These are phyloP conservation scores for Didymella pinodella DNA, from an alignment of 2,329 filamentous ascomycete genomes.

Conservation along the genomic window DNA sequence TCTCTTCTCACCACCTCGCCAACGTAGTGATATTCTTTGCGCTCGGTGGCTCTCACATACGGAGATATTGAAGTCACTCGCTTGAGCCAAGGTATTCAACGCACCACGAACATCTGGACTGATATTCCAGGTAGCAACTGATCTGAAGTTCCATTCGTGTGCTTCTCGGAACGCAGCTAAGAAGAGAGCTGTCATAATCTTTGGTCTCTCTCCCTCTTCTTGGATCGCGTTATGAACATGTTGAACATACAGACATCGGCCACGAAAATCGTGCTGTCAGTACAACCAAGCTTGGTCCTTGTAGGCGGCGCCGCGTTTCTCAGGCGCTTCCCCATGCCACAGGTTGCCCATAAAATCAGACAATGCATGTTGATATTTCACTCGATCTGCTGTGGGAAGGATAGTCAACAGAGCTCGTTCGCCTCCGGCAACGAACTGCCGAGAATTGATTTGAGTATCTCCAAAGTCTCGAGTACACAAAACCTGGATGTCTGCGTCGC, in stretches of 20 bases:
- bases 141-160: slow-evolving; percentile 11
- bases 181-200: slow-evolving; percentile 4
- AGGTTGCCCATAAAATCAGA: slow-evolving; percentile 7
- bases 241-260: slow-evolving; percentile 13
- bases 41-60: not conserved
- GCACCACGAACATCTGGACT: not conserved
- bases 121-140: slow-evolving; percentile 7
- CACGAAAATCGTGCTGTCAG: slow-evolving; percentile 14
- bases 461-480: not conserved
- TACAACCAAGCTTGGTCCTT: slow-evolving; percentile 11
- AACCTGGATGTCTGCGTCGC: not conserved
- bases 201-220: not conserved
- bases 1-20: not conserved
- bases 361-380: slow-evolving; percentile 14
- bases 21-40: slow-evolving; percentile 7
- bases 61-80: not conserved
- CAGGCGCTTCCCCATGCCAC: slow-evolving; percentile 2
- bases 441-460: not conserved
- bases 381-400: slow-evolving; percentile 7
- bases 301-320: slow-evolving; percentile 3
- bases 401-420: not conserved
- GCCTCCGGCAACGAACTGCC: not conserved
- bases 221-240: not conserved
- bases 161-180: slow-evolving; percentile 10
- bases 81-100: not conserved